These are phyloP conservation scores for Diaporthe velutina DNA, from an alignment of 2,329 filamentous ascomycete species.

Conservation along the genomic window DNA sequence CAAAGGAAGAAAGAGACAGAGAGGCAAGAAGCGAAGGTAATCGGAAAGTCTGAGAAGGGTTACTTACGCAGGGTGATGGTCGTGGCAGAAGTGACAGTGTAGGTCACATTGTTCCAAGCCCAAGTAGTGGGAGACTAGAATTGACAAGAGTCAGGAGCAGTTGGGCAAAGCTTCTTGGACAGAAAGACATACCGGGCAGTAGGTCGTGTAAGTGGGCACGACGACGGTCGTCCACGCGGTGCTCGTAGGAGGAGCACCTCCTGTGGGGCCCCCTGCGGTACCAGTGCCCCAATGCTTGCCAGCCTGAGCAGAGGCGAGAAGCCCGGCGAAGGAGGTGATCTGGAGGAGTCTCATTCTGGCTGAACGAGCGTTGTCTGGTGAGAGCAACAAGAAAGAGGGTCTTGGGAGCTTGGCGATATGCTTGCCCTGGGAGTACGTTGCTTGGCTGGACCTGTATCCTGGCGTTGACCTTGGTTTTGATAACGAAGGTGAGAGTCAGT, in stretches of 20 bases:
- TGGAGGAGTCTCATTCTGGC: constrained; percentile 43
- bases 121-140: constrained; percentile 54
- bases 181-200: constrained; percentile 57
- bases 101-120: constrained; percentile 56
- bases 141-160: background rate
- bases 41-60: background rate
- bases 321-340: constrained; percentile 34
- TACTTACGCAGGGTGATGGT: constrained; percentile 60
- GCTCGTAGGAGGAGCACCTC: constrained; percentile 35
- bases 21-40: background rate
- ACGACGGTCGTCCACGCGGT: constrained; percentile 53
- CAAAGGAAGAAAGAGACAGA: background rate
- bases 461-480: background rate
- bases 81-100: constrained; percentile 56
- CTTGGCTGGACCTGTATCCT: background rate
- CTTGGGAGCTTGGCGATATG: background rate
- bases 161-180: background rate
- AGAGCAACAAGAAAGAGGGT: constrained; percentile 16
- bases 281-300: constrained; percentile 41
- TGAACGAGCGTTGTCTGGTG: constrained; percentile 17
- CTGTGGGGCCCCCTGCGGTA: constrained; percentile 21
- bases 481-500: constrained; percentile 36
- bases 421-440: background rate
- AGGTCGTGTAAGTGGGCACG: constrained; percentile 54
- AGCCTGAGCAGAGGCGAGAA: constrained; percentile 37